Evolutionary conservation across 805 yeast genomes (phyloP).

Genomic region (Wickerhamiella occidentalis): DNA sequence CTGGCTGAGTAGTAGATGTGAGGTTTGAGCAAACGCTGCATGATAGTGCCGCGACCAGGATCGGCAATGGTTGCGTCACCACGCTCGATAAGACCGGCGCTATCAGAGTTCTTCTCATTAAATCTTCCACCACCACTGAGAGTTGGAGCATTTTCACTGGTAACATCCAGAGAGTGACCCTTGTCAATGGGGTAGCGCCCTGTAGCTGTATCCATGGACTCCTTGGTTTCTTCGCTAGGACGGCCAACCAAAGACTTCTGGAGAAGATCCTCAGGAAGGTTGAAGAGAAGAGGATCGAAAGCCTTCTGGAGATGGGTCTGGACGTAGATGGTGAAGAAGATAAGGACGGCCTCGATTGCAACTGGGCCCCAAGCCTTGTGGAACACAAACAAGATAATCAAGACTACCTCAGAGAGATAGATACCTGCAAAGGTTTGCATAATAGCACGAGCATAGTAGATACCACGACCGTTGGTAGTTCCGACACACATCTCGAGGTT

Average conservation of each 20-base stretch:
- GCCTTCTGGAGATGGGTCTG: constrained; percentile 56
- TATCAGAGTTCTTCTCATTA: constrained; percentile 8
- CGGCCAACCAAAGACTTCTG: not conserved
- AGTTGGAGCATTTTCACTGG: constrained; percentile 2
- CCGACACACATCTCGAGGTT: constrained; percentile 64
- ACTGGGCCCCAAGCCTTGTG: constrained; percentile 95
- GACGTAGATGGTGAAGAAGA: constrained; percentile 53
- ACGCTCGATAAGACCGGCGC: constrained; percentile 10
- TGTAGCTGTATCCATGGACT: not conserved
- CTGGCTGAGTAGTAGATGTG: constrained; percentile 37
- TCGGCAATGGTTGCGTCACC: not conserved
- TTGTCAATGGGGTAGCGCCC: not conserved
- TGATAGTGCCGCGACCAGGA: constrained; percentile 20
- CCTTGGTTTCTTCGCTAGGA: not conserved
- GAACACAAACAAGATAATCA: constrained; percentile 76
- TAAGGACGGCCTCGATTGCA: constrained; percentile 54
- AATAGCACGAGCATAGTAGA: constrained; percentile 75
- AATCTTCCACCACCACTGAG: not conserved
- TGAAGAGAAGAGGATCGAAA: constrained; percentile 44
- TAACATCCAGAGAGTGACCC: not conserved
- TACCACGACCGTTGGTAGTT: constrained; percentile 64
- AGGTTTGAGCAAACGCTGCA: constrained; percentile 44
- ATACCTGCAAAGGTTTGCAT: constrained; percentile 82
- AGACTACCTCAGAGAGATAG: constrained; percentile 75
- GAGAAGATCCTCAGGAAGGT: constrained; percentile 28